Evolutionary conservation across 441 rosid species (phyloP), one percentile per base, ranked within the genome.

Genomic region (Erysimum pusillum): DNA sequence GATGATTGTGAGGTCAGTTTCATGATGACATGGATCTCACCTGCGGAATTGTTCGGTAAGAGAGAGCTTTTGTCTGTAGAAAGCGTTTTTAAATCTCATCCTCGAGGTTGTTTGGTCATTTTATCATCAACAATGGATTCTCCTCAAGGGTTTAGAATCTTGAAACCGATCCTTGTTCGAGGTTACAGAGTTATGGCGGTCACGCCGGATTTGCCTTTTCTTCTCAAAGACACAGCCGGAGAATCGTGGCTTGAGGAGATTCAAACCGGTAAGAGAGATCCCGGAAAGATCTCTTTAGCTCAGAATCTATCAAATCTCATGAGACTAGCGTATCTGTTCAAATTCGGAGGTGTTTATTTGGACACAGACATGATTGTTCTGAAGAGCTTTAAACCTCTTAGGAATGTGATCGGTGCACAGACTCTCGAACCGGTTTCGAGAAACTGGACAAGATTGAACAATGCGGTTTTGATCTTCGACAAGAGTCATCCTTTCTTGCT

Each of bases 11-110:
- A 80, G 5, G 71, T 78, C 52, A 83, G 51, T 9, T 83, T 86
- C 80, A 86, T 88, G 85, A 88, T 89, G 94, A 88, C 89, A 10
- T 89, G 92, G 94, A 83, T 89, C 73, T 85, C 94, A 0, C 77
- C 85, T 2, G 83, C 76, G 0, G 75, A 56, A 2, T 49, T 71
- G 1, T 88, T 89, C 11, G 84, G 89, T 18, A 79, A 65, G 15
- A 76, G 90, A 63, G 91, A 89, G 59, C 28, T 81, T 48, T 58
- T 86, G 0, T 82, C 81, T 0, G 35, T 88, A 1, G 89, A 79
- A 68, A 86, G 85, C 17, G 83, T 89, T 8, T 85, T 89, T 64
- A 80, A 79, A 45, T 34, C 85, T 12, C 83, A 89, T 51, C 86
- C 88, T 5, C 3, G 68, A 4, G 89, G 85, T 14, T 89, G 94